A percentile compares a stretch with the other conserved stretches of the same genome.
Evolutionary conservation across 306 rosid species (phyloP).

Genomic region (Cucumis melo): DNA sequence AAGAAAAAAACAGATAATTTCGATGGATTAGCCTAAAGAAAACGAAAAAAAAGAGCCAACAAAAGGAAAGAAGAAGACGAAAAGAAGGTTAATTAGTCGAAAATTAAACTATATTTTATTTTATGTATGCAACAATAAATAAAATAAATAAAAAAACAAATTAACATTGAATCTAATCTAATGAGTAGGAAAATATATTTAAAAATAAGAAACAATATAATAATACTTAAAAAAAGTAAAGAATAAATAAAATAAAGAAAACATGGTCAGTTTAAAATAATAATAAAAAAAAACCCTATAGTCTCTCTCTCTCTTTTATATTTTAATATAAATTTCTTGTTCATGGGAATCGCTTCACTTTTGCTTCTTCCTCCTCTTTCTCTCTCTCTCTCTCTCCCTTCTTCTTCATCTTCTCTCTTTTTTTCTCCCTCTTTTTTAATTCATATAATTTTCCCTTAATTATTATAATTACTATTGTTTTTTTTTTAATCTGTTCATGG

Average conservation of each 20-base stretch:
- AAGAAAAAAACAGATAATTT: no score
- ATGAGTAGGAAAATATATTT: neutral
- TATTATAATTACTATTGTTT: conserved; percentile 14
- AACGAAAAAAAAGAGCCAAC: no score
- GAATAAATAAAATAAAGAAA: neutral
- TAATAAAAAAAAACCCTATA: neutral
- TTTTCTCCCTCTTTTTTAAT: neutral
- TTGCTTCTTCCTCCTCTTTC: neutral
- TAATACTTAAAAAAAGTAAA: neutral
- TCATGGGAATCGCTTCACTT: neutral
- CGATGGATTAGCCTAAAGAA: no score
- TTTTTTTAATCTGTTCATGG: conserved; percentile 46
- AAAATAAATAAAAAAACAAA: neutral
- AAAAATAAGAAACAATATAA: neutral
- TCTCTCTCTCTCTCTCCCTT: neutral
- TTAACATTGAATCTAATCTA: neutral
- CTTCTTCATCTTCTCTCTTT: neutral
- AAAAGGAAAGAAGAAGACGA: neutral
- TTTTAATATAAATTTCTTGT: neutral
- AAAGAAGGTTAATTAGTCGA: neutral
- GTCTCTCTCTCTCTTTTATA: neutral
- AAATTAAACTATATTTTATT: neutral
- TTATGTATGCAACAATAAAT: neutral
- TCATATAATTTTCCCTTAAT: neutral
- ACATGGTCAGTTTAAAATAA: neutral